Evolutionary conservation across 768 basidiomycete genomes (phyloP).

Genomic region (Tulasnella sp.): DNA sequence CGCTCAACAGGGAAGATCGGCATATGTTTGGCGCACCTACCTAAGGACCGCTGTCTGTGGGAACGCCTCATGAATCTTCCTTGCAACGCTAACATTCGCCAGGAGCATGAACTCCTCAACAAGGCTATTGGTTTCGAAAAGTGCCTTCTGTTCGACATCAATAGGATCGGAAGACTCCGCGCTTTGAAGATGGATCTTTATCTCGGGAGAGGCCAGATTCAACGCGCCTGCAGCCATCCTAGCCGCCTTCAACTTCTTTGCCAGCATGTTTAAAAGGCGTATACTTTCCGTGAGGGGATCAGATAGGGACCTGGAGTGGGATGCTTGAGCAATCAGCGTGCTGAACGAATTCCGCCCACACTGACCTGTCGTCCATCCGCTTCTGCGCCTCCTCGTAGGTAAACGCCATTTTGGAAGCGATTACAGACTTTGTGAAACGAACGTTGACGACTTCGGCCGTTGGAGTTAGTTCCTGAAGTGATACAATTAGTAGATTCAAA

Average conservation of each 20-base stretch:
- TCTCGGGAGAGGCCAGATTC: conserved; percentile 96
- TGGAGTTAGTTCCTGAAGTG: conserved; percentile 73
- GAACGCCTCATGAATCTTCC: conserved; percentile 88
- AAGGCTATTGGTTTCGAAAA: conserved; percentile 88
- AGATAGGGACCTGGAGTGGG: conserved; percentile 53
- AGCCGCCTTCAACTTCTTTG: conserved; percentile 74
- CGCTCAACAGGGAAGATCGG: background rate
- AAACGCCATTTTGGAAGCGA: conserved; percentile 92
- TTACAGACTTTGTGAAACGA: conserved; percentile 92
- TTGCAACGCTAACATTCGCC: conserved; percentile 91
- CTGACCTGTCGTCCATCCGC: conserved; percentile 88
- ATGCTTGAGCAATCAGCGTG: background rate
- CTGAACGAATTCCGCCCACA: background rate
- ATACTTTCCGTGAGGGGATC: conserved; percentile 84
- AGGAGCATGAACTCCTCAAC: conserved; percentile 99
- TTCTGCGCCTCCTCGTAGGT: conserved; percentile 96
- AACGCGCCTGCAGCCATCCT: conserved; percentile 96
- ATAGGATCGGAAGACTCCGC: conserved; percentile 93
- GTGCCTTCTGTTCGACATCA: conserved; percentile 93
- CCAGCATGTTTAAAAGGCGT: conserved; percentile 81
- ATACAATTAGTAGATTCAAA: conserved; percentile 15
- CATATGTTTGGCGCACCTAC: conserved; percentile 40
- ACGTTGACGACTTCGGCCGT: conserved; percentile 87
- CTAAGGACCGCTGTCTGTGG: conserved; percentile 92
- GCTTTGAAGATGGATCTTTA: conserved; percentile 93